Evolutionary conservation across 2,329 filamentous ascomycete species (phyloP), one percentile per base, ranked within the genome.

Genomic region (Epicoccum nigrum): DNA sequence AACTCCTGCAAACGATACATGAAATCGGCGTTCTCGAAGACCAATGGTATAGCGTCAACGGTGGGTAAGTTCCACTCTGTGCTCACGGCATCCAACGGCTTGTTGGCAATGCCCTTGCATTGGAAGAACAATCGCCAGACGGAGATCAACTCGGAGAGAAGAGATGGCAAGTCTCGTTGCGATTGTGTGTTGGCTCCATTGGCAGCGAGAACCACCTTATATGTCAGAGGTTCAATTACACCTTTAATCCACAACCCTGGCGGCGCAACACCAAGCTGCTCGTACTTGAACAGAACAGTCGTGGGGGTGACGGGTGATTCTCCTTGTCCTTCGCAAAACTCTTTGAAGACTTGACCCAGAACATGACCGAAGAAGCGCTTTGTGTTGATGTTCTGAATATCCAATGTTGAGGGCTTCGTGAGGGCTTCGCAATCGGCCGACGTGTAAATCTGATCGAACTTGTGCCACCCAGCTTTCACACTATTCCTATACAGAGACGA

Each of bases 111-210:
- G 17, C 64, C 67, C 49, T 64, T 62, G 40, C 59, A 64, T 38
- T 71, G 68, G 42, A 72, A 71, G 47, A 71, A 67, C 15, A 72
- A 41, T 16, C 59, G 62, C 69, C 69, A 73, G 7, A 72, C 46
- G 4, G 67, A 66, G 8, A 71, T 30, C 2, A 73, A 58, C 54
- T 73, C 70, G 4, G 39, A 33, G 2, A 70, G 47, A 31, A 70
- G 40, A 4, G 50, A 45, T 19, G 65, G 58, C 11, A 67, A 25
- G 25, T 59, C 49, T 31, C 49, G 47, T 30, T 48, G 54, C n/a
- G 43, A 27, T 8, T 34, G 31, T 13, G 45, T 20, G 9, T 51
- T 37, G 7, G 28, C 23, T 7, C 25, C 39, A 11, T 60, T 59
- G 16, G 61, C 51, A 6, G 57, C 51, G 28, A 43, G 34, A 19